Conservation (phyloP, 371 early-diverging fungal species). For the Pancytospora philotis region DNA sequence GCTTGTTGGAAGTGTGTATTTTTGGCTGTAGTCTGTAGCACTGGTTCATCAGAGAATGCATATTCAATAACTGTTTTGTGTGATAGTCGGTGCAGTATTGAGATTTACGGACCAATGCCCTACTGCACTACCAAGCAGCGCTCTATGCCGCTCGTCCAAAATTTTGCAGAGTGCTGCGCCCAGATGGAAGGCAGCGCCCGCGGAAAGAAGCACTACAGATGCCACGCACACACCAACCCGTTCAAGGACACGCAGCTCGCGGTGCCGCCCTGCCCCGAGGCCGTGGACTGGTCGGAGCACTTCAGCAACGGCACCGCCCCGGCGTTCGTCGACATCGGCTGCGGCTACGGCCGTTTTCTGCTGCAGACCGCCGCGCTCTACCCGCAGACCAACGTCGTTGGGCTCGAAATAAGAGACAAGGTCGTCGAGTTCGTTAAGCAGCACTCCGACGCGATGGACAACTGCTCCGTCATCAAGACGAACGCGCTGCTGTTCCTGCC, state of each 20-base stretch:
- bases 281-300: slow-evolving; percentile 75
- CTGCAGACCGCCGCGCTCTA: slow-evolving; percentile 74
- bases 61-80: no score
- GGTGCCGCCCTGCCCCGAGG: slow-evolving; percentile 71
- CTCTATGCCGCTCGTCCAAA: no score
- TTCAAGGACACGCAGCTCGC: slow-evolving; percentile 50
- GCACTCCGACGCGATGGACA: slow-evolving; percentile 63
- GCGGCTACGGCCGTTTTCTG: slow-evolving; percentile 89
- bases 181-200: no score
- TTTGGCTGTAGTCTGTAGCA: no score
- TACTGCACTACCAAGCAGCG: no score
- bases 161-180: no score
- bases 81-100: no score
- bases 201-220: slow-evolving; percentile 72
- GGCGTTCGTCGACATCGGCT: slow-evolving; percentile 94
- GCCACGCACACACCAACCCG: slow-evolving; percentile 93
- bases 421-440: slow-evolving; percentile 76
- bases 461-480: slow-evolving; percentile 81
- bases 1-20: no score
- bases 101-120: no score
- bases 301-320: slow-evolving; percentile 67
- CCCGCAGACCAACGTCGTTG: slow-evolving; percentile 77
- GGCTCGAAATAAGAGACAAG: slow-evolving; percentile 94
- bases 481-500: slow-evolving; percentile 96
- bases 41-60: no score